Evolutionary conservation across 2,329 filamentous ascomycete species (phyloP).

Genomic region (Fusarium multiceps): DNA sequence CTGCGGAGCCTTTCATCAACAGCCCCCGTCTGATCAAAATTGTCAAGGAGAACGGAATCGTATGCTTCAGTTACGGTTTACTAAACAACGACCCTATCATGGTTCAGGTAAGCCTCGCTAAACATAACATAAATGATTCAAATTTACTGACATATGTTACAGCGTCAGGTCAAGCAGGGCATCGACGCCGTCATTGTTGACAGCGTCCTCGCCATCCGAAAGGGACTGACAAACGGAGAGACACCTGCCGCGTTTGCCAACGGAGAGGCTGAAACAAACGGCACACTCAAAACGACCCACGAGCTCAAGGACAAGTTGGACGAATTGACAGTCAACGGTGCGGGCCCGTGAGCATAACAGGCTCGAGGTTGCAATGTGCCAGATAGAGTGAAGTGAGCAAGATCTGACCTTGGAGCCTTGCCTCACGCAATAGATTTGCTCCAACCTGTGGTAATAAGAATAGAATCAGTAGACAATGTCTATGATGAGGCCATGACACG

Average conservation of each 20-base stretch:
- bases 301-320: constrained; percentile 39
- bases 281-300: constrained; percentile 26
- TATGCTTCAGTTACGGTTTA: constrained; percentile 94
- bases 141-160: constrained; percentile 35
- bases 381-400: constrained; percentile 17
- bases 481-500: constrained; percentile 4
- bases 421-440: constrained; percentile 11
- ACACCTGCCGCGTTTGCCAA: constrained; percentile 29
- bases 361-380: neutral
- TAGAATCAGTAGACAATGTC: neutral
- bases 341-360: constrained; percentile 24
- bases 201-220: constrained; percentile 89
- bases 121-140: neutral
- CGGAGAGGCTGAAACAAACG: constrained; percentile 25
- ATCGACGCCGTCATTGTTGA: constrained; percentile 99
- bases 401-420: constrained; percentile 10
- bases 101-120: constrained; percentile 74
- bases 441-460: constrained; percentile 11
- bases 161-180: constrained; percentile 92
- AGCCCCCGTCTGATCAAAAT: constrained; percentile 90
- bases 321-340: constrained; percentile 39
- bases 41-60: constrained; percentile 92
- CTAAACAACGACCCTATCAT: constrained; percentile 89
- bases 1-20: constrained; percentile 88
- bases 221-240: constrained; percentile 74